Conservation (phyloP, 2,329 filamentous ascomycete genomes). For the Cryphonectria carpinicola region DNA sequence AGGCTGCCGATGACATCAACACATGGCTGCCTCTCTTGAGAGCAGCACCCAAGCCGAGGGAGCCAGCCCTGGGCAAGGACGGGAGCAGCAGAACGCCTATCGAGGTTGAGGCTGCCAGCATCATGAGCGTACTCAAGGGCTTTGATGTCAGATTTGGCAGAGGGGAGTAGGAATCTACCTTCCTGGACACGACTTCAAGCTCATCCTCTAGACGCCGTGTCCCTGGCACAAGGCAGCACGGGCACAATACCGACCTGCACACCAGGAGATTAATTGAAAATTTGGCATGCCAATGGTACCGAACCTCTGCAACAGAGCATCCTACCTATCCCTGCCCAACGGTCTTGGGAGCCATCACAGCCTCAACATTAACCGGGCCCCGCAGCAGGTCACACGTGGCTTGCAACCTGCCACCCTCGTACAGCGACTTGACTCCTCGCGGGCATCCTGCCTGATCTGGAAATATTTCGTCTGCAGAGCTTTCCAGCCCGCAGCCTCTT, state of each 20-base stretch:
- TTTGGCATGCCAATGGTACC: background rate
- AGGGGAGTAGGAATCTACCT: conserved; percentile 30
- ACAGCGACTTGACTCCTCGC: background rate
- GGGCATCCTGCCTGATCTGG: background rate
- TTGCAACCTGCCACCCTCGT: background rate
- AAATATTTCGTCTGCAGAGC: background rate
- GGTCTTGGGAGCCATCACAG: background rate
- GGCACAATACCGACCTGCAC: background rate
- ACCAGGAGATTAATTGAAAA: background rate
- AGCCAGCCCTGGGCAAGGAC: conserved; percentile 33
- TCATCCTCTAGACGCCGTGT: background rate
- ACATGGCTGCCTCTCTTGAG: conserved; percentile 76
- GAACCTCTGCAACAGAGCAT: background rate
- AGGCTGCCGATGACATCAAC: conserved; percentile 73
- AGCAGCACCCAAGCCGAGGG: conserved; percentile 53
- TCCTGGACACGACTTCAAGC: background rate
- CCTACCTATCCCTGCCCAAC: background rate
- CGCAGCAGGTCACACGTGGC: background rate
- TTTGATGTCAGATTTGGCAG: conserved; percentile 77
- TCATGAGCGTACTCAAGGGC: conserved; percentile 82
- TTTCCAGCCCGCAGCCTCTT: background rate
- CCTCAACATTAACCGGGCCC: background rate
- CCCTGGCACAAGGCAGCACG: background rate
- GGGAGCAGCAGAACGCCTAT: conserved; percentile 56
- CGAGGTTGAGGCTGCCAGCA: conserved; percentile 81